These are phyloP conservation scores for Pestalotiopsis sp. DNA, from an alignment of 2,329 filamentous ascomycete species.

Conservation along the genomic window DNA sequence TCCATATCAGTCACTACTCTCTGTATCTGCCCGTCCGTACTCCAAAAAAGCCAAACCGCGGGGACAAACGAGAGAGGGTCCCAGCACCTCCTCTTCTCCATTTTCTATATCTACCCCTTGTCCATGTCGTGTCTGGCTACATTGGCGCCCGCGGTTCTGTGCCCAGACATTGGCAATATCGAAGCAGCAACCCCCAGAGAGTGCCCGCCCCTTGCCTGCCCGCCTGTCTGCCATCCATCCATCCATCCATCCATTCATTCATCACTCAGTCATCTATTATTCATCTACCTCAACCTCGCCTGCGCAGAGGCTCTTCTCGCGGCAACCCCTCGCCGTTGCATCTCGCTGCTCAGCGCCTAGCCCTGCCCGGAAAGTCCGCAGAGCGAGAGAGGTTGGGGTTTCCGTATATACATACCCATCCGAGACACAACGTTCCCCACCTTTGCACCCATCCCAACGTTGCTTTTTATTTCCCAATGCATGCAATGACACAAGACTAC, in stretches of 20 bases:
- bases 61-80: not conserved
- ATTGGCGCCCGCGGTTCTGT: not conserved
- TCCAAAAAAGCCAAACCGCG: not conserved
- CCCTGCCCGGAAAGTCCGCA: not conserved
- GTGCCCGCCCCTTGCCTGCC: too few relatives aligned
- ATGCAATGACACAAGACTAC: not conserved
- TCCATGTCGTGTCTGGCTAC: not conserved
- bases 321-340: not conserved
- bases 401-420: not conserved
- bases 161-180: not conserved
- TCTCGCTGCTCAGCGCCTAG: not conserved
- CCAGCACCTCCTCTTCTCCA: not conserved
- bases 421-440: not conserved
- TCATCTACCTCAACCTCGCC: not conserved
- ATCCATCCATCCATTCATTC: not conserved
- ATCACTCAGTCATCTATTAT: not conserved
- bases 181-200: not conserved
- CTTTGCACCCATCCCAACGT: not conserved
- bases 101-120: not conserved
- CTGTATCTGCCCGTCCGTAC: not conserved
- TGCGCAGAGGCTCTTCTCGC: not conserved
- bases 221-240: too few relatives aligned
- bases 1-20: not conserved
- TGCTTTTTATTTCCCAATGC: not conserved
- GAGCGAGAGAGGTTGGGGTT: not conserved